These are phyloP conservation scores for Ophiostoma tasmaniense DNA, from an alignment of 2,329 filamentous ascomycete genomes.

Conservation along the genomic window DNA sequence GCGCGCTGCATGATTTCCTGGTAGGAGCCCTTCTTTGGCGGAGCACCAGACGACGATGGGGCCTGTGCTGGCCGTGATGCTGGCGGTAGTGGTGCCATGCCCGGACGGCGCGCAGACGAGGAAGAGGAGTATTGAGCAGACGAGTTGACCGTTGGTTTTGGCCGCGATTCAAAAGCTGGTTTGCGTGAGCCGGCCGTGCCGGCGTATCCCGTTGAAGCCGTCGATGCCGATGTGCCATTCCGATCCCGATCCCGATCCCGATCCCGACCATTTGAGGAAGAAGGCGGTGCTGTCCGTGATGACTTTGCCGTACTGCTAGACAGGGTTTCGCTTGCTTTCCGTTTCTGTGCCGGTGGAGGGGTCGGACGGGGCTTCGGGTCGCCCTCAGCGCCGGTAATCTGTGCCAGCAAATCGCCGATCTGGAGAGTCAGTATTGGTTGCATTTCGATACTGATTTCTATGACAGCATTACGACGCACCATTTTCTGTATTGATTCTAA, in stretches of 20 bases:
- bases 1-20: constrained; percentile 66
- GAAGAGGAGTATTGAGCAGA: not conserved
- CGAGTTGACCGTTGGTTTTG: not conserved
- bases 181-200: constrained; percentile 9
- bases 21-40: constrained; percentile 64
- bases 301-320: constrained; percentile 33
- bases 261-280: not conserved
- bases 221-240: not conserved
- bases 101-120: constrained; percentile 2
- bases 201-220: constrained; percentile 7
- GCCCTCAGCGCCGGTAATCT: constrained; percentile 52
- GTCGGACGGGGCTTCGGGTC: constrained; percentile 26
- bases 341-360: constrained; percentile 37
- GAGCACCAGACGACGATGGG: constrained; percentile 24
- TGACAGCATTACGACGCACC: constrained; percentile 1
- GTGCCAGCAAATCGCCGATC: constrained; percentile 52
- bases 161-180: constrained; percentile 4
- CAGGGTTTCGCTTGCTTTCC: constrained; percentile 49
- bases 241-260: constrained; percentile 10
- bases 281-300: constrained; percentile 28
- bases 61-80: not conserved
- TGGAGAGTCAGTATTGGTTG: constrained; percentile 22
- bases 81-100: not conserved
- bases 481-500: not conserved
- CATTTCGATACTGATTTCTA: not conserved